Evolutionary conservation across 2,329 filamentous ascomycete genomes (phyloP).

Genomic region (Coniochaeta pulveracea): DNA sequence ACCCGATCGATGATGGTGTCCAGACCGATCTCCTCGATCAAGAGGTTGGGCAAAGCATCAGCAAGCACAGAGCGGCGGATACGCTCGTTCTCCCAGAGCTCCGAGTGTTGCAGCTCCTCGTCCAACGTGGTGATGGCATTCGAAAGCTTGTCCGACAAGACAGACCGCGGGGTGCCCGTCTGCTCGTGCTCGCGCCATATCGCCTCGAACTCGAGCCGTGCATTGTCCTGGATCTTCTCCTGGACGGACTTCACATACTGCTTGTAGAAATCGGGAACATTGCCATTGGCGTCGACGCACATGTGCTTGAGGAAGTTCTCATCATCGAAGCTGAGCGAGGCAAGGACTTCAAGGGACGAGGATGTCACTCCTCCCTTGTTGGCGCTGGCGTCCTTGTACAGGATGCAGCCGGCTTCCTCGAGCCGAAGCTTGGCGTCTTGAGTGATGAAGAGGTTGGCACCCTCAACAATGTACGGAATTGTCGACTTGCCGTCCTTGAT

Average conservation of each 20-base stretch:
- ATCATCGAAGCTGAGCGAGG: conserved; percentile 90
- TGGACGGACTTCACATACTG: conserved; percentile 89
- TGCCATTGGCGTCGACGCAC: conserved; percentile 67
- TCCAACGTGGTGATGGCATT: conserved; percentile 92
- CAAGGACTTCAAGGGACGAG: conserved; percentile 90
- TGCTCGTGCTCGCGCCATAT: conserved; percentile 91
- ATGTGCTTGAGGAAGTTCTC: conserved; percentile 81
- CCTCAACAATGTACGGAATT: conserved; percentile 94
- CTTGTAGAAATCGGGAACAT: conserved; percentile 82
- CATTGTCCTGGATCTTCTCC: conserved; percentile 81
- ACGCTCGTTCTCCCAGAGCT: conserved; percentile 75
- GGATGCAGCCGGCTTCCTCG: conserved; percentile 85
- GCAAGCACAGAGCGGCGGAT: conserved; percentile 68
- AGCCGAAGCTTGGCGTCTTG: conserved; percentile 94
- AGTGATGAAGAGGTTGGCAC: conserved; percentile 96
- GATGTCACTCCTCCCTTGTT: conserved; percentile 99
- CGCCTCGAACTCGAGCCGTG: conserved; percentile 88
- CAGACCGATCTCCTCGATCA: conserved; percentile 83
- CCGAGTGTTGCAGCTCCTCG: conserved; percentile 87
- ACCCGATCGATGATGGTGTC: conserved; percentile 80
- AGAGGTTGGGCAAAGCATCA: conserved; percentile 75
- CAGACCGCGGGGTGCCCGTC: conserved; percentile 67
- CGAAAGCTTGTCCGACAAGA: conserved; percentile 85
- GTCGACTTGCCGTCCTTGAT: conserved; percentile 81
- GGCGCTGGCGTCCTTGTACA: conserved; percentile 96